A percentile compares a stretch with the other conserved stretches of the same genome.
Conservation (phyloP, 2,329 filamentous ascomycete genomes). For the Calcarisporium arbuscula region DNA sequence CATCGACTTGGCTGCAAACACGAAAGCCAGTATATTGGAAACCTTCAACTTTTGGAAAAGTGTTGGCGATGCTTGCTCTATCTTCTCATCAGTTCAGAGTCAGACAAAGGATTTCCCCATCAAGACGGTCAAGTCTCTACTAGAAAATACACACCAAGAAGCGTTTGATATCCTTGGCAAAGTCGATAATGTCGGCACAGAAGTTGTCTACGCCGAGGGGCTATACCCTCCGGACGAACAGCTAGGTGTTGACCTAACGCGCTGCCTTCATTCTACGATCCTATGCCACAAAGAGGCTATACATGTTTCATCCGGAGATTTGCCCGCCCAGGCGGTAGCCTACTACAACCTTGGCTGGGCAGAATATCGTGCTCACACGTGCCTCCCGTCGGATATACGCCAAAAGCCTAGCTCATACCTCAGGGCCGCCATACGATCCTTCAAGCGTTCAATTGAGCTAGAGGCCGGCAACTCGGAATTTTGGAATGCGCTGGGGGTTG, state of each 20-base stretch:
- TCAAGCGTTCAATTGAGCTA: slow-evolving; percentile 92
- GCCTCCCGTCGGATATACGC: slow-evolving; percentile 44
- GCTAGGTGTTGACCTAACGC: slow-evolving; percentile 44
- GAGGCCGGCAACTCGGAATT: slow-evolving; percentile 93
- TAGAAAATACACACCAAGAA: slow-evolving; percentile 46
- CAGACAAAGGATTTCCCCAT: slow-evolving; percentile 58
- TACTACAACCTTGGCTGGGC: slow-evolving; percentile 97
- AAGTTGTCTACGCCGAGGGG: slow-evolving; percentile 37
- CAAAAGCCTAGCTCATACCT: slow-evolving; percentile 63
- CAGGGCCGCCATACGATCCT: slow-evolving; percentile 77
- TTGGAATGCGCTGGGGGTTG: slow-evolving; percentile 93
- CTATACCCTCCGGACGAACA: slow-evolving; percentile 41
- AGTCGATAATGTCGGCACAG: slow-evolving; percentile 56
- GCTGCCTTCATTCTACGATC: slow-evolving; percentile 65
- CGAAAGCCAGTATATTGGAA: slow-evolving; percentile 54
- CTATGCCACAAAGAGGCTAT: slow-evolving; percentile 85
- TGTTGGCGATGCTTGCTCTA: slow-evolving; percentile 77
- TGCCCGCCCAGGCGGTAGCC: slow-evolving; percentile 87
- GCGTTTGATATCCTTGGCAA: slow-evolving; percentile 59
- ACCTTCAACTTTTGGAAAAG: slow-evolving; percentile 96
- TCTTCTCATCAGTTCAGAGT: slow-evolving; percentile 75
- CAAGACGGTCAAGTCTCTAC: slow-evolving; percentile 48
- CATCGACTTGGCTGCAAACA: slow-evolving; percentile 58
- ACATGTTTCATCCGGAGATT: slow-evolving; percentile 62
- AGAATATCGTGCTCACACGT: slow-evolving; percentile 74